Evolutionary conservation across 1,284 basidiomycete species (phyloP), one percentile per base, ranked within the genome.

Genomic region (Pholiota adiposa): DNA sequence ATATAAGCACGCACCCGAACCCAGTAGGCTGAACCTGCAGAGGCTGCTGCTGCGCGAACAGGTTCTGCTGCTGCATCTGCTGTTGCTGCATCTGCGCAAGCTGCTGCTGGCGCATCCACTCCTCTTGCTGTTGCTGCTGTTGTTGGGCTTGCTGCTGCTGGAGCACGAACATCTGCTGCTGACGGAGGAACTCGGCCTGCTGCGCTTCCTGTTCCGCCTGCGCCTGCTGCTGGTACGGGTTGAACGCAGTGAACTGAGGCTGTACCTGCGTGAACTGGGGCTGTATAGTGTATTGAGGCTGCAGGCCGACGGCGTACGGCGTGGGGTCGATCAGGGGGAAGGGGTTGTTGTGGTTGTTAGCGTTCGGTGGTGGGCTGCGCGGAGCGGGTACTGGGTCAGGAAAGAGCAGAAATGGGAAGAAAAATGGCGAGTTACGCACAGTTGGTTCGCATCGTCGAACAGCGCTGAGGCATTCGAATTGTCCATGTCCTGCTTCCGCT

Each of bases 191-290:
- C 67, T 92, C 89, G 11, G 85, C 87, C 77, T 90, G 88, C 69
- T 86, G 82, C 18, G 88, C 88, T 72, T 93, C 89, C 67, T 97
- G 89, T 70, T 98, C 93, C 52, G 94, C 89, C 67, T 69, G 91
- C 2, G 57, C 57, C 46, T 97, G 91, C 76, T 97, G 95, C 63
- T 97, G 92, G 71, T 98, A 99, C 0, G 97, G 97, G 65, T 97
- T 97, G 85, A 97, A 97, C 66, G 95, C 95, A 2, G 96, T 98
- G 68, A 87, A 92, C 69, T 92, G 90, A 0, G 86, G 86, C 65
- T 88, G 75, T 19, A 79, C 62, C 18, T 74, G 71, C 3, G 78
- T 80, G 61, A 73, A 79, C 57, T 81, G 86, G 0, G 83, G 83
- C 65, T 87, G 88, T 3, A 90, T 48, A 4, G 78, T 80, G 57